These are phyloP conservation scores for Fusarium paranaense DNA, from an alignment of 2,329 filamentous ascomycete genomes.

Conservation along the genomic window DNA sequence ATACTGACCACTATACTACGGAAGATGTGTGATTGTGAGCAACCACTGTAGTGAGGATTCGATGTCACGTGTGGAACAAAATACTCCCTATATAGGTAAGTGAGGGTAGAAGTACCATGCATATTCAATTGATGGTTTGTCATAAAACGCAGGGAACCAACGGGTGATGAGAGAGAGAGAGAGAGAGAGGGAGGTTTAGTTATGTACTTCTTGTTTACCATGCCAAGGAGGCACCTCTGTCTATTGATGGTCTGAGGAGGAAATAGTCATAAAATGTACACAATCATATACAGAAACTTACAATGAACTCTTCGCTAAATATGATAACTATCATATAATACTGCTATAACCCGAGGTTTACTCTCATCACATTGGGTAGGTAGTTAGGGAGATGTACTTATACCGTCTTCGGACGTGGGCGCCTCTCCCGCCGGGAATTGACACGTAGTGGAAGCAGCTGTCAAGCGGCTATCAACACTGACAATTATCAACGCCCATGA, in stretches of 20 bases:
- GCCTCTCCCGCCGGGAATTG: no score
- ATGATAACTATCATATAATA: background rate
- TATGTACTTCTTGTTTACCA: background rate
- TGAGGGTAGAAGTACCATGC: background rate
- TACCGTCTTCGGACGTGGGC: no score
- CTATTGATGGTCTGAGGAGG: background rate
- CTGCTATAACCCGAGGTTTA: background rate
- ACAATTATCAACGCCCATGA: no score
- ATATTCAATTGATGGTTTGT: background rate
- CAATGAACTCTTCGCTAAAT: background rate
- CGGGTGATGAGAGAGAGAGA: background rate
- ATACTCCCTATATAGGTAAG: background rate
- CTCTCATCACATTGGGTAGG: background rate
- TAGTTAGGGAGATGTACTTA: background rate
- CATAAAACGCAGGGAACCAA: background rate
- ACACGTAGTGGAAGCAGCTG: no score
- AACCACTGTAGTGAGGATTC: background rate
- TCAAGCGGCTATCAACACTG: no score
- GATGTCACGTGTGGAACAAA: background rate
- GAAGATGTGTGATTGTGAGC: background rate
- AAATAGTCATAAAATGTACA: background rate
- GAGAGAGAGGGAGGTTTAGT: background rate
- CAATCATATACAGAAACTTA: background rate
- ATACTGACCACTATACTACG: constrained; percentile 1
- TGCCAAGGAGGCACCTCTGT: background rate